Evolutionary conservation across 2,329 filamentous ascomycete species (phyloP).

Genomic region (Aspergillus sp.): DNA sequence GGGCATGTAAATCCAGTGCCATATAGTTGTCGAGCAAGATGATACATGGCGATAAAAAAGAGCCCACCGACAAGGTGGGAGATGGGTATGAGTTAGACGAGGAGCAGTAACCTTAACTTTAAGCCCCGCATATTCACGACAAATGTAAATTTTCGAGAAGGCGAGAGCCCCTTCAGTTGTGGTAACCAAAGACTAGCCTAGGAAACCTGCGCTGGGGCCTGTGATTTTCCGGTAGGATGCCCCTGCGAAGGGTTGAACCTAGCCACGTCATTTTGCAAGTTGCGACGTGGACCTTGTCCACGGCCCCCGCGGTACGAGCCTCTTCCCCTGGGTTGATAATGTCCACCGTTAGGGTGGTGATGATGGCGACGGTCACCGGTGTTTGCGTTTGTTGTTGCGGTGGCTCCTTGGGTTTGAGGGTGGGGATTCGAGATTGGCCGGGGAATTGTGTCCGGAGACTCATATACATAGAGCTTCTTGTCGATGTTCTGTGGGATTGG

Average conservation of each 20-base stretch:
- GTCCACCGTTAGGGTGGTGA: slow-evolving; percentile 35
- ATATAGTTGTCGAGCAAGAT: slow-evolving; percentile 17
- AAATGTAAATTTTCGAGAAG: background rate
- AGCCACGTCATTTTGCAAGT: slow-evolving; percentile 33
- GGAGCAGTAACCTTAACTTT: background rate
- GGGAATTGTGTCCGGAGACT: slow-evolving; percentile 91
- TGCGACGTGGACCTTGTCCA: slow-evolving; percentile 44
- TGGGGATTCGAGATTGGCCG: slow-evolving; percentile 67
- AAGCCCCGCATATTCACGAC: background rate
- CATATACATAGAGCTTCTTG: slow-evolving; percentile 98
- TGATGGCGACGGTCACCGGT: slow-evolving; percentile 38
- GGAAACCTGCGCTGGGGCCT: slow-evolving; percentile 30
- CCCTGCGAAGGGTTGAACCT: slow-evolving; percentile 27
- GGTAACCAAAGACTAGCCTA: slow-evolving; percentile 13
- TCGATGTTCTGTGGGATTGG: slow-evolving; percentile 94
- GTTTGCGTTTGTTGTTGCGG: slow-evolving; percentile 19
- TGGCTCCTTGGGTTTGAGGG: slow-evolving; percentile 26
- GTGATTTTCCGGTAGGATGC: slow-evolving; percentile 30
- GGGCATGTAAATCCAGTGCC: slow-evolving; percentile 21
- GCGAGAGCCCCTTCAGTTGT: background rate
- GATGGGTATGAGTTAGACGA: background rate
- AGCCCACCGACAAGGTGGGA: background rate
- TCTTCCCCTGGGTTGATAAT: slow-evolving; percentile 40
- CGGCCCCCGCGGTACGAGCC: slow-evolving; percentile 45
- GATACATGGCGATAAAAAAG: background rate